Percentiles rank a stretch among this genome's conserved stretches.
Evolutionary conservation across 352 stramenopile genomes (phyloP).

Genomic region (Salisapilia sapeloensis): DNA sequence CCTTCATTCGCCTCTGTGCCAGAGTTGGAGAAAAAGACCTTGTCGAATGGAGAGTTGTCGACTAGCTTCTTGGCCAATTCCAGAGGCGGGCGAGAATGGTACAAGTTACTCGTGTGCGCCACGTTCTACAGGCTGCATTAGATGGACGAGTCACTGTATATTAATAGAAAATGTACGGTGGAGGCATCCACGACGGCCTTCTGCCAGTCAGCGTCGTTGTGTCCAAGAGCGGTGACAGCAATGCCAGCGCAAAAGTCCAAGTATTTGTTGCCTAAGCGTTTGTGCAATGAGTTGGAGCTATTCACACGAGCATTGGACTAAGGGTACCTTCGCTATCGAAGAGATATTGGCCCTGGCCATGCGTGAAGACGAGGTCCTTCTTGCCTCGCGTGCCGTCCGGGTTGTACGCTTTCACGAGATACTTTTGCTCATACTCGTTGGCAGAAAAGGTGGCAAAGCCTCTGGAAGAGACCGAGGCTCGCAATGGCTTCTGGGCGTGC

Average conservation of each 20-base stretch:
- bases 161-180: slow-evolving; percentile 10
- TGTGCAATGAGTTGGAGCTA: not conserved
- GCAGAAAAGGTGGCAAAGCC: too few species aligned
- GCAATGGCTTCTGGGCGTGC: too few species aligned
- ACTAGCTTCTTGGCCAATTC: slow-evolving; percentile 89
- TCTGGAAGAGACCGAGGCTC: too few species aligned
- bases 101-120: slow-evolving; percentile 95
- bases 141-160: not conserved
- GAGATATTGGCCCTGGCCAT: slow-evolving; percentile 84
- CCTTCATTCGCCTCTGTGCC: slow-evolving; percentile 84
- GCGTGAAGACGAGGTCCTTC: slow-evolving; percentile 50
- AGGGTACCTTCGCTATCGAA: slow-evolving; percentile 73
- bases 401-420: slow-evolving; percentile 75
- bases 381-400: slow-evolving; percentile 47
- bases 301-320: not conserved
- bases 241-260: slow-evolving; percentile 93
- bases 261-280: slow-evolving; percentile 26
- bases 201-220: slow-evolving; percentile 82
- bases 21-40: slow-evolving; percentile 98
- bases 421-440: slow-evolving; percentile 60
- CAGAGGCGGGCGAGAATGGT: slow-evolving; percentile 89
- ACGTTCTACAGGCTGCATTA: slow-evolving; percentile 40
- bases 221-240: slow-evolving; percentile 71
- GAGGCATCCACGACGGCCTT: slow-evolving; percentile 35
- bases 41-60: slow-evolving; percentile 91